A percentile compares a stretch with the other conserved stretches of the same genome.
phyloP scores from a whole-genome alignment of 2,329 filamentous ascomycete genomes.

The Phyllosticta citribraziliensis region DNA sequence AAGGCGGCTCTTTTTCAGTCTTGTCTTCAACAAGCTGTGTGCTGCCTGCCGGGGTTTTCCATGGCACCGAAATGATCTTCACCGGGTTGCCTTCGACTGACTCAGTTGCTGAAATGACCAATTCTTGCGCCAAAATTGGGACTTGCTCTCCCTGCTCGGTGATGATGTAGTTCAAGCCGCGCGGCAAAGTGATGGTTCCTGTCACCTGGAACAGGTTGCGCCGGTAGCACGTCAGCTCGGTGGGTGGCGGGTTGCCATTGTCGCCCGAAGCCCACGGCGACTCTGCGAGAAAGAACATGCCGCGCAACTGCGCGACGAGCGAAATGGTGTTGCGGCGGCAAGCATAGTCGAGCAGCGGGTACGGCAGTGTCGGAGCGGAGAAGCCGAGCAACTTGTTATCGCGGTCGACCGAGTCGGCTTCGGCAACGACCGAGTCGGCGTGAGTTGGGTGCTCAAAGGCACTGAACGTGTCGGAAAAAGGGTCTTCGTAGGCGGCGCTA shows the following conservation, averaged over 20 bases:
- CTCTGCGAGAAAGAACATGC: conserved; percentile 83
- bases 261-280: conserved; percentile 55
- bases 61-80: conserved; percentile 91
- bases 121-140: conserved; percentile 71
- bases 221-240: conserved; percentile 89
- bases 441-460: conserved; percentile 36
- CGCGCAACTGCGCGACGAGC: conserved; percentile 69
- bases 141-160: conserved; percentile 78
- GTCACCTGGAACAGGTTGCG: conserved; percentile 95
- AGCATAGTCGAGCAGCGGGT: conserved; percentile 55
- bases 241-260: conserved; percentile 49
- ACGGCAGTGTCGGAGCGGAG: conserved; percentile 39
- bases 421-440: conserved; percentile 36
- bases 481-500: conserved; percentile 40
- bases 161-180: conserved; percentile 68
- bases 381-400: conserved; percentile 50
- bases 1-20: conserved; percentile 74
- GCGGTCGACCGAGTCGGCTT: conserved; percentile 51
- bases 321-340: conserved; percentile 54
- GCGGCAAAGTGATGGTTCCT: conserved; percentile 72
- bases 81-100: conserved; percentile 88
- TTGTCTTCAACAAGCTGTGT: conserved; percentile 57
- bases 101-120: conserved; percentile 84
- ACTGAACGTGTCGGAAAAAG: conserved; percentile 42
- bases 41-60: conserved; percentile 87